Evolutionary conservation across 1,284 basidiomycete species (phyloP).

Genomic region (Naganishia liquefaciens): DNA sequence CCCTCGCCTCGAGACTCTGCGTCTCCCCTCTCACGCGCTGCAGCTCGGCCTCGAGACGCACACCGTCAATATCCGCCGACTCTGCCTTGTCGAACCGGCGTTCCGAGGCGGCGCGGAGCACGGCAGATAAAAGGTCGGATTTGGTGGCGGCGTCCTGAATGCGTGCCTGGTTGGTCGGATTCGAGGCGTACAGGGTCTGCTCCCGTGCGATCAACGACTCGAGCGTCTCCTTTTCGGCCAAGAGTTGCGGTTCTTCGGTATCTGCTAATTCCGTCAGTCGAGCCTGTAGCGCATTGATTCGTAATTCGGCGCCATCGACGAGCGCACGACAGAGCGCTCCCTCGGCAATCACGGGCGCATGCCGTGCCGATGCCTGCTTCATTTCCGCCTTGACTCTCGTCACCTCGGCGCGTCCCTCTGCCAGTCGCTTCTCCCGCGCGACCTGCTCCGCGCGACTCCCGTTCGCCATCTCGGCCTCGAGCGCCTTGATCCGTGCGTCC

Average conservation of each 20-base stretch:
- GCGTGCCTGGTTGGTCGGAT: constrained; percentile 64
- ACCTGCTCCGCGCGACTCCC: constrained; percentile 56
- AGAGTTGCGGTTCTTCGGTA: constrained; percentile 58
- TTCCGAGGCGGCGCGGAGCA: constrained; percentile 75
- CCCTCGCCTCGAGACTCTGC: constrained; percentile 68
- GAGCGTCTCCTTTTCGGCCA: constrained; percentile 72
- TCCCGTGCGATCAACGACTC: constrained; percentile 68
- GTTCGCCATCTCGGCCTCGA: constrained; percentile 78
- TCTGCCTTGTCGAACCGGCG: constrained; percentile 76
- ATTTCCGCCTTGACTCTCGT: constrained; percentile 42
- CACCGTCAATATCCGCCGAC: constrained; percentile 66
- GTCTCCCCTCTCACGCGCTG: constrained; percentile 72
- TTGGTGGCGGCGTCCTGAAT: constrained; percentile 72
- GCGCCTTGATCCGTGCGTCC: constrained; percentile 49
- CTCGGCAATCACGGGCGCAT: constrained; percentile 66
- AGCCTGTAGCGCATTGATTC: constrained; percentile 65
- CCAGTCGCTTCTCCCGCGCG: constrained; percentile 28
- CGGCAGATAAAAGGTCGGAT: constrained; percentile 76
- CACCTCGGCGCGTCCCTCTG: constrained; percentile 32
- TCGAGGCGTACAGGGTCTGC: constrained; percentile 65
- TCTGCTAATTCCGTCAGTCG: constrained; percentile 69
- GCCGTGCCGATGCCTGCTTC: constrained; percentile 60
- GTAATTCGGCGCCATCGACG: constrained; percentile 71
- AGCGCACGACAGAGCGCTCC: constrained; percentile 75
- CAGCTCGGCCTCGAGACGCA: constrained; percentile 70